Evolutionary conservation across 1,139 yeast genomes (phyloP), one percentile per base, ranked within the genome.

Genomic region (Candida smagusa): DNA sequence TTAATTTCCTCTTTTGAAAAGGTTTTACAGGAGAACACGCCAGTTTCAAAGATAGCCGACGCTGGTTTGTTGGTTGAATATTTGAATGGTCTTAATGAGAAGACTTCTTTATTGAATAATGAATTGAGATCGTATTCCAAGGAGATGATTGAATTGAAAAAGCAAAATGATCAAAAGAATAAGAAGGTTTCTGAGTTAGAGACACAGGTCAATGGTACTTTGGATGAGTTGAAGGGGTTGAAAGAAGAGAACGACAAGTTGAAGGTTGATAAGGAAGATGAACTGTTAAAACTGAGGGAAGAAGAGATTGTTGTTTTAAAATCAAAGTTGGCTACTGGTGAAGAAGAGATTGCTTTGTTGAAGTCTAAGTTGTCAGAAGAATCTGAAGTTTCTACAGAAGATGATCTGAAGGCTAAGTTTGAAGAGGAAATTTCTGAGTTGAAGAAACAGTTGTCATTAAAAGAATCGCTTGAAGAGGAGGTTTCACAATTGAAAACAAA

Each of bases 11-110:
- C 70, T 1, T 84, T 90, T 52, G 96, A 89, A 54, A 79, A 69
- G 43, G 76, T 85, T 9, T 63, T 92, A 44, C 74, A 76, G 37
- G 97, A 92, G 48, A 63, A 79, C 49, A 90, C 97, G 0, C 97
- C 97, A 0, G 74, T 87, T 35, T 72, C 85, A 1, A 75, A 82
- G 28, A 77, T 90, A 22, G 66, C 84, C 1, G 97, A 92, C 47
- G 76, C 83, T 0, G 85, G 78, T 11, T 64, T 77, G 7, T 65
- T 90, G 34, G 79, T 81, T 29, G 90, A 83, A 37, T 89, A 81
- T 57, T 70, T 90, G 37, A 72, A 73, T 39, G 82, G 86, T 25
- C 59, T 86, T 39, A 74, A 73, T 19, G 73, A 77, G 35, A 84
- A 84, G 53, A 77, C 76, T n/a, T 65, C 68, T 3, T 61, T 89